Conservation (phyloP, 768 basidiomycete genomes). For the Sporobolomyces pararoseus region DNA sequence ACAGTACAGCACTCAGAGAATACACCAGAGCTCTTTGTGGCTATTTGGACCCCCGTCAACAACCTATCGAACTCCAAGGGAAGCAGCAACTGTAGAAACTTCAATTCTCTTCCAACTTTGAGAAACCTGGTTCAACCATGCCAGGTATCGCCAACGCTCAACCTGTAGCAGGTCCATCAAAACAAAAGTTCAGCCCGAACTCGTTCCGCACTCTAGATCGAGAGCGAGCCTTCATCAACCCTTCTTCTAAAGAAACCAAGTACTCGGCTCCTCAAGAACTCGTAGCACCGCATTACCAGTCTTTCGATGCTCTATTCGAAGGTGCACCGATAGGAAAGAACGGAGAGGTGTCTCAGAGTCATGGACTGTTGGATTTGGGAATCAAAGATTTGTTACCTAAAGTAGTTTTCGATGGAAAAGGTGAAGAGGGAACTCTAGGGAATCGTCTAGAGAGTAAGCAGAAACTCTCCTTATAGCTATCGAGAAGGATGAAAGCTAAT, state of each 20-base stretch:
- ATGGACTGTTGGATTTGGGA: constrained; percentile 71
- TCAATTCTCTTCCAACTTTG: constrained; percentile 2
- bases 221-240: constrained; percentile 61
- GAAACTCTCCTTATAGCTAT: constrained; percentile 28
- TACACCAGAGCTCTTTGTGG: neutral
- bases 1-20: no score
- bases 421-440: constrained; percentile 62
- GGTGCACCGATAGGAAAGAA: constrained; percentile 65
- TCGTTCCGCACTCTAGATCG: constrained; percentile 45
- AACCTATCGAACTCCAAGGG: no score
- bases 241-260: constrained; percentile 64
- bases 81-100: no score
- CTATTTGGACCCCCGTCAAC: neutral
- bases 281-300: constrained; percentile 87
- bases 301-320: constrained; percentile 94
- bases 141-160: constrained; percentile 11
- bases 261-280: constrained; percentile 85
- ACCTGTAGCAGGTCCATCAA: constrained; percentile 35
- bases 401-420: constrained; percentile 82
- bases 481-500: neutral
- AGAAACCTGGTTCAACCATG: constrained; percentile 10
- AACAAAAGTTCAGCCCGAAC: constrained; percentile 36
- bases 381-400: constrained; percentile 81
- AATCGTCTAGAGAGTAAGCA: constrained; percentile 81
- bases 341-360: constrained; percentile 57